phyloP scores from a whole-genome alignment of 2,329 filamentous ascomycete genomes.

The Epichloe bromicola region DNA sequence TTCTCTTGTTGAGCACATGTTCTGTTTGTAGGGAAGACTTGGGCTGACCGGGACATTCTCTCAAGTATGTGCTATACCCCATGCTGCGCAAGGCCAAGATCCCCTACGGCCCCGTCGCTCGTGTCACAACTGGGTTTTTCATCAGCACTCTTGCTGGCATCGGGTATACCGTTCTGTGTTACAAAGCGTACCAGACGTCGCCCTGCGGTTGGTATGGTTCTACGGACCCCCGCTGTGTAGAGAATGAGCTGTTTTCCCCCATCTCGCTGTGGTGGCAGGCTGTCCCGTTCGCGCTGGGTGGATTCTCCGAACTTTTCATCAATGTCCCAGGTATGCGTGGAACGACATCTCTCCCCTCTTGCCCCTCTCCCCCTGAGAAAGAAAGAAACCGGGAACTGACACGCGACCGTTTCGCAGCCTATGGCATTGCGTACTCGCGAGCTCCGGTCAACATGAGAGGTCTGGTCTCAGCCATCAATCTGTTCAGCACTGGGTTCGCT shows the following conservation, averaged over 20 bases:
- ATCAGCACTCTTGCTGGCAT: slow-evolving; percentile 36
- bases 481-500: slow-evolving; percentile 32
- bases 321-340: slow-evolving; percentile 11
- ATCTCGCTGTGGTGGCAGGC: slow-evolving; percentile 15
- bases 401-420: slow-evolving; percentile 18
- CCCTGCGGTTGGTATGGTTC: slow-evolving; percentile 28
- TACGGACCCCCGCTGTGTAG: slow-evolving; percentile 11
- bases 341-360: neutral
- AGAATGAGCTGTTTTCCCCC: slow-evolving; percentile 11
- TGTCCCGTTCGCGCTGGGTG: slow-evolving; percentile 15
- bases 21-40: neutral
- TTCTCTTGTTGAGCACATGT: neutral
- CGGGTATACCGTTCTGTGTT: slow-evolving; percentile 42
- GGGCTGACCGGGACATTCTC: neutral
- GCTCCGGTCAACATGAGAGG: slow-evolving; percentile 38
- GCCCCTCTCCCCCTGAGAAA: too few species aligned
- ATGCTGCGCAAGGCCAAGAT: slow-evolving; percentile 36
- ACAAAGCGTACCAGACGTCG: slow-evolving; percentile 42
- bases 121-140: slow-evolving; percentile 46
- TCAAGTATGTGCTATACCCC: slow-evolving; percentile 36
- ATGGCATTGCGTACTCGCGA: slow-evolving; percentile 37
- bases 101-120: slow-evolving; percentile 42
- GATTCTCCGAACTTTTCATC: slow-evolving; percentile 17
- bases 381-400: neutral
- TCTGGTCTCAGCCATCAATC: slow-evolving; percentile 35